phyloP scores from a whole-genome alignment of 768 basidiomycete species.

The Coprinopsis sp. region DNA sequence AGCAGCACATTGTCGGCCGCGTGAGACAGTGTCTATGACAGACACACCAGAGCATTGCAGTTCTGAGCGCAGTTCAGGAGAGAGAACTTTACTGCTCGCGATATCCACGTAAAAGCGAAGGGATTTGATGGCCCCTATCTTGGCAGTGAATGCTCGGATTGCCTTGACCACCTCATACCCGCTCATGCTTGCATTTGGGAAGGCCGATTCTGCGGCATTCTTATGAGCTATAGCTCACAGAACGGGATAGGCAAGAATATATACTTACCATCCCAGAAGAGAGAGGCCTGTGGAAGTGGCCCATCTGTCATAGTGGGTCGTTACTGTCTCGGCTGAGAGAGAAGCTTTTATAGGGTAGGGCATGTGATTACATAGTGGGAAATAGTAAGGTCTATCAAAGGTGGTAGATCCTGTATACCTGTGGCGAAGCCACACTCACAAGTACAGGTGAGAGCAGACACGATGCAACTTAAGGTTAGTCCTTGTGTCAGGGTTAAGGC shows the following conservation, averaged over 20 bases:
- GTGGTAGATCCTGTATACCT: not conserved
- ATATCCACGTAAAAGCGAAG: conserved; percentile 9
- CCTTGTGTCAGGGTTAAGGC: too few relatives aligned
- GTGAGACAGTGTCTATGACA: conserved; percentile 7
- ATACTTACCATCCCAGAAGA: conserved; percentile 27
- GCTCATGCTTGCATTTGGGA: not conserved
- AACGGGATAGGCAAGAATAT: not conserved
- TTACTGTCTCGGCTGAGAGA: not conserved
- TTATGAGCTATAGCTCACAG: too few relatives aligned
- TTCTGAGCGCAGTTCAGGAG: conserved; percentile 7
- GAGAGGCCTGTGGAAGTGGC: conserved; percentile 12
- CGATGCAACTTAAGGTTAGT: too few relatives aligned
- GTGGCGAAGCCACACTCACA: too few relatives aligned
- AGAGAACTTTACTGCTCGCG: not conserved
- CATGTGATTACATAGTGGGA: not conserved
- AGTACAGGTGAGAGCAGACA: too few relatives aligned
- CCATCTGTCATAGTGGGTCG: conserved; percentile 8
- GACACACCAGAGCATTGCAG: conserved; percentile 14
- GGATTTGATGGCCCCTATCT: conserved; percentile 5
- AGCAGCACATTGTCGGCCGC: not conserved
- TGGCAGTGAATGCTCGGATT: not conserved
- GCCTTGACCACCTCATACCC: not conserved
- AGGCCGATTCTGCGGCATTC: not conserved
- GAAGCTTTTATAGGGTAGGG: not conserved
- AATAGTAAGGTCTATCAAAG: not conserved